Evolutionary conservation across 106 monocot genomes (phyloP).

Genomic region (Dendrobium nobile): DNA sequence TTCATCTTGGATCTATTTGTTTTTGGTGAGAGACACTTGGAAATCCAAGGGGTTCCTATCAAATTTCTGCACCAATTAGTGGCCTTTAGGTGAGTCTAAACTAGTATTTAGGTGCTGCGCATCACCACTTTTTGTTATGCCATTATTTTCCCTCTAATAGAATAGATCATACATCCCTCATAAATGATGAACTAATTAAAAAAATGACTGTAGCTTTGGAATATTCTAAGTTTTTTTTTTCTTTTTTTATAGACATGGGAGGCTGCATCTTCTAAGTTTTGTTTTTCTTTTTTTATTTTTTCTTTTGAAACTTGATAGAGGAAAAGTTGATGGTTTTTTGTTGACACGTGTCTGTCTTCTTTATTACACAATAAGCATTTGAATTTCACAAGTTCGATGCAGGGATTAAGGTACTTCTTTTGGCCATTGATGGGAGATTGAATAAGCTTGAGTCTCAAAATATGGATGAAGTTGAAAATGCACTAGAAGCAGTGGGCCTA

Average conservation of each 20-base stretch:
- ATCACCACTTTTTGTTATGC: background rate
- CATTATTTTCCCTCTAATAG: background rate
- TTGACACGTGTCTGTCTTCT: background rate
- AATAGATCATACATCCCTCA: no score
- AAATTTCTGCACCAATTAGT: no score
- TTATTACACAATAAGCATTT: background rate
- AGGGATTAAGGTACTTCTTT: constrained; percentile 54
- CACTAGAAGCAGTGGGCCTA: constrained; percentile 81
- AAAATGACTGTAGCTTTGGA: background rate
- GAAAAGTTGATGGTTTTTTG: background rate
- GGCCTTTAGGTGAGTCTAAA: no score
- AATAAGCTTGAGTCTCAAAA: constrained; percentile 38
- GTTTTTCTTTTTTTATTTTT: background rate
- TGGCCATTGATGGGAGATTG: constrained; percentile 56
- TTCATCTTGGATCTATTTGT: no score
- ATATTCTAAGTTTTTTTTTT: background rate
- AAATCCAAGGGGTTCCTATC: no score
- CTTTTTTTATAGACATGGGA: background rate
- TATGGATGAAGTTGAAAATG: constrained; percentile 72
- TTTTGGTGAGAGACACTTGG: no score
- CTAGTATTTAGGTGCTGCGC: no score
- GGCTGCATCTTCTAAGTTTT: background rate
- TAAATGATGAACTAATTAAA: background rate
- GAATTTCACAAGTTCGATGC: background rate
- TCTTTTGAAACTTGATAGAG: background rate